Percentiles rank a stretch among this genome's conserved stretches.
phyloP scores from a whole-genome alignment of 306 rosid species.

The Cucumis sativus region Cucumber_9930_V3 NC_026656.2:3561001-3561500 shows the following conservation, averaged over 20 bases:
- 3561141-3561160: slow-evolving; percentile 36
- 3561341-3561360: slow-evolving; percentile 39
- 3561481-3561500: not conserved
- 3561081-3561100: not conserved
- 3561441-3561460: slow-evolving; percentile 6
- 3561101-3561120: not conserved
- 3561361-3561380: slow-evolving; percentile 45
- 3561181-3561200: slow-evolving; percentile 60
- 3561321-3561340: not conserved
- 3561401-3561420: slow-evolving; percentile 51
- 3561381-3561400: slow-evolving; percentile 83
- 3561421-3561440: slow-evolving; percentile 62
- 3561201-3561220: slow-evolving; percentile 62
- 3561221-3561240: slow-evolving; percentile 69
- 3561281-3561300: not conserved
- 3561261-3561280: slow-evolving; percentile 36
- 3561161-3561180: slow-evolving; percentile 59
- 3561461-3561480: not conserved
- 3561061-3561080: not conserved
- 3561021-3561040: not conserved
- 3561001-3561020: not conserved
- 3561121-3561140: slow-evolving; percentile 41
- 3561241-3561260: slow-evolving; percentile 45
- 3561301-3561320: not conserved
- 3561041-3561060: not conserved